A percentile compares a stretch with the other conserved stretches of the same genome.
These are phyloP conservation scores for Brassica balearica DNA, from an alignment of 441 rosid genomes.

Conservation along the genomic window DNA sequence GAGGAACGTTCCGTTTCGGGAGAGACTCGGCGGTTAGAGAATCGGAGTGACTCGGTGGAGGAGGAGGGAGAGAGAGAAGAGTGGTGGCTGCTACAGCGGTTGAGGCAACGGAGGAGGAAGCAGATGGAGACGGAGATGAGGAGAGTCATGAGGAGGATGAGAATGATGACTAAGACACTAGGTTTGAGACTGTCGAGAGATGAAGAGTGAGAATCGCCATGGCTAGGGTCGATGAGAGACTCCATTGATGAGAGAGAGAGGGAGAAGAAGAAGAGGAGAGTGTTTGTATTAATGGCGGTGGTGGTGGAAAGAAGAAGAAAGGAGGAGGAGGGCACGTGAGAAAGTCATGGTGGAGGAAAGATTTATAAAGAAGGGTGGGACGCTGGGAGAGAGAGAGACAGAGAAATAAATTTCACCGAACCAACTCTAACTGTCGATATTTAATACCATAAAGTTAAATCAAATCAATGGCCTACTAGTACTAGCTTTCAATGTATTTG, in stretches of 20 bases:
- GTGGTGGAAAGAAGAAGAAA: conserved; percentile 1
- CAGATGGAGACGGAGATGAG: conserved; percentile 75
- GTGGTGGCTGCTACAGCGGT: conserved; percentile 58
- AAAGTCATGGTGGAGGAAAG: conserved; percentile 1
- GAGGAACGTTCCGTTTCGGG: conserved; percentile 51
- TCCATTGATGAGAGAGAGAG: conserved; percentile 20
- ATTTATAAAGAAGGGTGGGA: conserved; percentile 5
- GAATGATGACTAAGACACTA: conserved; percentile 59
- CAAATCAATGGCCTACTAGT: conserved; percentile 2
- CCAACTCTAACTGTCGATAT: conserved; percentile 37
- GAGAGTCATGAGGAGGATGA: conserved; percentile 65
- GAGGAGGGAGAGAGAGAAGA: conserved; percentile 46
- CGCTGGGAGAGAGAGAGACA: conserved; percentile 39
- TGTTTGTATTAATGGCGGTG: conserved; percentile 29
- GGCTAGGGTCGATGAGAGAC: conserved; percentile 43
- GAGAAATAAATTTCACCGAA: conserved; percentile 43
- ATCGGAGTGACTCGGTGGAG: conserved; percentile 37
- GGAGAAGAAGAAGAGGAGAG: neutral
- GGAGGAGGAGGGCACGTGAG: conserved; percentile 36
- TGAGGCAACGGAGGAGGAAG: conserved; percentile 74
- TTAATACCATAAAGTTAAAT: conserved; percentile 26
- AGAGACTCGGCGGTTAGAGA: conserved; percentile 49
- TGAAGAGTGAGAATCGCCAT: conserved; percentile 31
- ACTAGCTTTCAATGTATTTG: neutral
- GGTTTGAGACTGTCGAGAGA: conserved; percentile 65